phyloP scores from a whole-genome alignment of 345 rosid genomes.

The Populus simonii region DNA sequence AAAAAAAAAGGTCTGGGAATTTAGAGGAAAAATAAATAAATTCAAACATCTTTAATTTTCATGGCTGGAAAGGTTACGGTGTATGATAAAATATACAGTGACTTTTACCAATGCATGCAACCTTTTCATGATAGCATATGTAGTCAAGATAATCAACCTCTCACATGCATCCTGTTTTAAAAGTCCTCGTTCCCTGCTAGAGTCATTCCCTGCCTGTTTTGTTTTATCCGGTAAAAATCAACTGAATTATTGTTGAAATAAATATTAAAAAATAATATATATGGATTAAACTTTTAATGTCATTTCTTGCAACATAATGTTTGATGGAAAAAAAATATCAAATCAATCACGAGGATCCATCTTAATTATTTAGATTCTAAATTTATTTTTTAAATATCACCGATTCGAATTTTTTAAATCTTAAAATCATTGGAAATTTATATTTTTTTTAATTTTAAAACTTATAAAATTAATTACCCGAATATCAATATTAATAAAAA shows the following conservation, averaged over 20 bases:
- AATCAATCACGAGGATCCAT: too few relatives aligned
- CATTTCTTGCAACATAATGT: too few relatives aligned
- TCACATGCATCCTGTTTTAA: slow-evolving; percentile 19
- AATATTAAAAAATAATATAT: too few relatives aligned
- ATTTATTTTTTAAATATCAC: too few relatives aligned
- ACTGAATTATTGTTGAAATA: not conserved
- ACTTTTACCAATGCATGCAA: not conserved
- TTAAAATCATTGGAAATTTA: too few relatives aligned
- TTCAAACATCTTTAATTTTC: not conserved
- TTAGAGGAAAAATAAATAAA: not conserved
- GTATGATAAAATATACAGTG: not conserved
- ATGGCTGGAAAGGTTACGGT: not conserved
- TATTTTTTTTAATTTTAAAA: too few relatives aligned
- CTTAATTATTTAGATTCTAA: too few relatives aligned
- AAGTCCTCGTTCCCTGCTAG: not conserved
- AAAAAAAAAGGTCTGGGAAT: not conserved
- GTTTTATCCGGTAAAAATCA: not conserved
- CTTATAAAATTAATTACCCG: too few relatives aligned
- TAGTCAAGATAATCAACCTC: slow-evolving; percentile 9
- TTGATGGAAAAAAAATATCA: too few relatives aligned
- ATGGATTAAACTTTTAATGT: too few relatives aligned
- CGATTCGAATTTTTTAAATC: too few relatives aligned
- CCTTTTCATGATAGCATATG: not conserved
- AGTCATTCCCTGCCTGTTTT: not conserved
- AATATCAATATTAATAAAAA: too few relatives aligned